Base-by-base conservation (phyloP, 495 filamentous ascomycete genomes). In the Penicillium goetzii region DNA sequence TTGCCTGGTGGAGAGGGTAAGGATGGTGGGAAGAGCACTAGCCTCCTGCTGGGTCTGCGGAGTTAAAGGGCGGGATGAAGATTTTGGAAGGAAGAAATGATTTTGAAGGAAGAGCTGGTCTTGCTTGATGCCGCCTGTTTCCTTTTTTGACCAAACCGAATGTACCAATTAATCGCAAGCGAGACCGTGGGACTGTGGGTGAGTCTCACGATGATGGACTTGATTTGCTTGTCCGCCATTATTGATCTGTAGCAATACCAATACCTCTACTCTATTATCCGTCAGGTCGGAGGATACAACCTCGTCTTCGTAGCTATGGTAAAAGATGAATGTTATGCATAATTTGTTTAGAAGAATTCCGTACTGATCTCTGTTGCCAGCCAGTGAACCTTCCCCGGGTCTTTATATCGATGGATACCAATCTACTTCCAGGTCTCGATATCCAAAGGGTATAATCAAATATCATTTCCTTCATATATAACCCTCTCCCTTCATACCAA, bases 1-100 rank as follows among this genome's bases (percentile, higher is more conserved):
- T 75, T 99, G 56, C 95, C 95, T 0, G 88, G 91, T 62, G 89
- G 86, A 58, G 85, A 86, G 25, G 84, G 76, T 77, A 85, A 82
- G 83, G 81, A 83, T 65, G 83, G 84, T 63, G 86, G 89, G 26
- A 93, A 86, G 74, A 77, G 80, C 69, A 80, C 84, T 38, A 81
- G 80, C 69, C 80, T 89, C 65, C 67, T 90, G 60, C 67, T 90
- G 62, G 88, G 88, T 19, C 69, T 89, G 79, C 83, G 87, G 58
- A 75, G 54, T 65, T 82, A 75, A 67, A 49, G 52, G 50, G 26
- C 36, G 56, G 50, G 52, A 49, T 23, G 56, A 59, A 32, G 61
- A 47, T 49, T 26, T 58, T 61, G 53, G 63, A 40, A 50, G 50
- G 65, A 57, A 32, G 45, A 58, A 62, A 23, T 19, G 56, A 41